Evolutionary conservation across 768 basidiomycete genomes (phyloP).

Genomic region (Auriculariales sp.): DNA sequence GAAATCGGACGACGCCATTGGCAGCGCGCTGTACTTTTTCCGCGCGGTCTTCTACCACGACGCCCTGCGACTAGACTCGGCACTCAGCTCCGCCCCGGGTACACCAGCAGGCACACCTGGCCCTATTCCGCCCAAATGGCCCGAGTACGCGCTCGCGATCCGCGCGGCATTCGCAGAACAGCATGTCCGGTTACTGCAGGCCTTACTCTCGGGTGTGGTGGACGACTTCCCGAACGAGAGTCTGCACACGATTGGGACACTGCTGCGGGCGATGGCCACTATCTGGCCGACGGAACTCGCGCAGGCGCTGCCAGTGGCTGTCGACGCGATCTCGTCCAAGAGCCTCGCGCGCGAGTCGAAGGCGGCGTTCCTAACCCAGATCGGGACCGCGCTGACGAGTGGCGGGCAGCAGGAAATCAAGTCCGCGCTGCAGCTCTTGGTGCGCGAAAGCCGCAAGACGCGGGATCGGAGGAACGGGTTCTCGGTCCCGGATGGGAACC

Average conservation of each 20-base stretch:
- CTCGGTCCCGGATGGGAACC: background rate
- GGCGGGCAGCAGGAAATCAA: background rate
- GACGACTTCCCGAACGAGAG: constrained; percentile 84
- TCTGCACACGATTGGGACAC: constrained; percentile 52
- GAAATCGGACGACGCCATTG: constrained; percentile 68
- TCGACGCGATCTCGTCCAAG: constrained; percentile 53
- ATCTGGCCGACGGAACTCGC: constrained; percentile 58
- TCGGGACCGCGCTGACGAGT: constrained; percentile 24
- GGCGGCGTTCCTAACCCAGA: constrained; percentile 54
- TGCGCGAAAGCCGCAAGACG: background rate
- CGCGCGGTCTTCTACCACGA: constrained; percentile 64
- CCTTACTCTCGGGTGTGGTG: constrained; percentile 63
- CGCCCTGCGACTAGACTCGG: constrained; percentile 30
- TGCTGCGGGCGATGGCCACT: constrained; percentile 54
- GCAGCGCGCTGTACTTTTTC: constrained; percentile 62
- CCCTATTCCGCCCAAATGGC: constrained; percentile 52
- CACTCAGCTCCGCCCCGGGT: constrained; percentile 24
- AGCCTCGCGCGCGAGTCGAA: constrained; percentile 51
- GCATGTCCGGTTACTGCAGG: constrained; percentile 55
- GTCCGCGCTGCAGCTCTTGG: background rate
- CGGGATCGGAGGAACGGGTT: background rate
- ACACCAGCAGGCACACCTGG: too few relatives aligned
- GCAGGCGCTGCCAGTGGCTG: constrained; percentile 54
- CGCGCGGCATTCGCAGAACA: constrained; percentile 47
- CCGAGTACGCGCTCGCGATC: constrained; percentile 48